Conservation (phyloP, 2,329 filamentous ascomycete species). For the Apiospora sp. region DNA sequence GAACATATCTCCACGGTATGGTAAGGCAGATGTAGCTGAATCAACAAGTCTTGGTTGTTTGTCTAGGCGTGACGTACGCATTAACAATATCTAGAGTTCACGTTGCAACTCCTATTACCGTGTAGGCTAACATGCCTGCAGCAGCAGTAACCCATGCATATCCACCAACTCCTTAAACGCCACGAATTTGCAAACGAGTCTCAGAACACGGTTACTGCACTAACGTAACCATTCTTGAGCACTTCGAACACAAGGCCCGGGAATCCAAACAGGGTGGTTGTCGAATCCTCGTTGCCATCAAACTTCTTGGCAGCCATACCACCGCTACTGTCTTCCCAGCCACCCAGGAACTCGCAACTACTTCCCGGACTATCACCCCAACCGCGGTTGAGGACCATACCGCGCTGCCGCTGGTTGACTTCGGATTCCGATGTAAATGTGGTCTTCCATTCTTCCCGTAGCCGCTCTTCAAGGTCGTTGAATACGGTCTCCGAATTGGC, state of each 20-base stretch:
- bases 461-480: slow-evolving; percentile 70
- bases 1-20: background rate
- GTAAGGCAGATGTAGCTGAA: background rate
- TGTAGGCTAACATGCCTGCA: no score
- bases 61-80: slow-evolving; percentile 3
- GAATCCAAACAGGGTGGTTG: slow-evolving; percentile 90
- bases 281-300: slow-evolving; percentile 65
- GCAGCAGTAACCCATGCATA: background rate
- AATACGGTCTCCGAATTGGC: slow-evolving; percentile 83
- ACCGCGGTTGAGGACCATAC: slow-evolving; percentile 91
- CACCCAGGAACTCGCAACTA: slow-evolving; percentile 84
- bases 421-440: slow-evolving; percentile 66
- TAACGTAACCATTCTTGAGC: slow-evolving; percentile 88
- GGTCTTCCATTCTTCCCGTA: slow-evolving; percentile 75
- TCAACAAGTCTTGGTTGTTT: background rate
- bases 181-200: background rate
- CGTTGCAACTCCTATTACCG: background rate
- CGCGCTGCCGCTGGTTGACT: slow-evolving; percentile 61
- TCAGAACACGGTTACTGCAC: slow-evolving; percentile 87
- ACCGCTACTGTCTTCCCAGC: slow-evolving; percentile 79
- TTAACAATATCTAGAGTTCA: background rate
- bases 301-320: slow-evolving; percentile 57
- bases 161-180: slow-evolving; percentile 22
- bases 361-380: slow-evolving; percentile 93
- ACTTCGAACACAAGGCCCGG: slow-evolving; percentile 96